Conservation (phyloP, 148 eudicot genomes). For the Rhododendron henanense region DNA sequence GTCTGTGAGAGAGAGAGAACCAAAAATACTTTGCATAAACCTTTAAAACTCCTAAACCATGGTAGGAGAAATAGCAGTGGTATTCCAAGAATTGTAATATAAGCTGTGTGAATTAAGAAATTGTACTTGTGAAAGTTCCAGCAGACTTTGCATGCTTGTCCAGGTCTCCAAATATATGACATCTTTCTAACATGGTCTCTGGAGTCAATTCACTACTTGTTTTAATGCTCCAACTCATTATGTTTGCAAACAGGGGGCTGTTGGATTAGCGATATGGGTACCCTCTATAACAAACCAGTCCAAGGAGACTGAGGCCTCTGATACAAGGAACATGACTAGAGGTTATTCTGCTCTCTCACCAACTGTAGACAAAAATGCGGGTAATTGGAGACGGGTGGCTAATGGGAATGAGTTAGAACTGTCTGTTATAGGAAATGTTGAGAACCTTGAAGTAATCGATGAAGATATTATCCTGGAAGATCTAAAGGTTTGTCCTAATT, state of each 20-base stretch:
- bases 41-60: neutral
- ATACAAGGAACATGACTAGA: slow-evolving; percentile 38
- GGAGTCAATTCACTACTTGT: neutral
- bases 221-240: neutral
- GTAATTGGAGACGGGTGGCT: slow-evolving; percentile 27
- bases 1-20: neutral
- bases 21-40: neutral
- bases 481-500: slow-evolving; percentile 49
- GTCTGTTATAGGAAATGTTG: slow-evolving; percentile 46
- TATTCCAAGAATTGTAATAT: neutral
- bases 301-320: slow-evolving; percentile 45
- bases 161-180: neutral
- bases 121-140: neutral
- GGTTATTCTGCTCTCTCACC: slow-evolving; percentile 64
- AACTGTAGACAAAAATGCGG: slow-evolving; percentile 36
- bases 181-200: slow-evolving; percentile 1
- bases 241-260: slow-evolving; percentile 68
- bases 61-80: neutral
- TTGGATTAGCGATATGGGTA: slow-evolving; percentile 99
- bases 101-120: neutral
- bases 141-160: neutral
- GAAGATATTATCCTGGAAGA: slow-evolving; percentile 62
- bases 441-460: slow-evolving; percentile 40
- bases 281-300: slow-evolving; percentile 79
- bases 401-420: slow-evolving; percentile 66